These are phyloP conservation scores for Phytophthora agathidicida DNA, from an alignment of 352 stramenopile species.

Conservation along the genomic window DNA sequence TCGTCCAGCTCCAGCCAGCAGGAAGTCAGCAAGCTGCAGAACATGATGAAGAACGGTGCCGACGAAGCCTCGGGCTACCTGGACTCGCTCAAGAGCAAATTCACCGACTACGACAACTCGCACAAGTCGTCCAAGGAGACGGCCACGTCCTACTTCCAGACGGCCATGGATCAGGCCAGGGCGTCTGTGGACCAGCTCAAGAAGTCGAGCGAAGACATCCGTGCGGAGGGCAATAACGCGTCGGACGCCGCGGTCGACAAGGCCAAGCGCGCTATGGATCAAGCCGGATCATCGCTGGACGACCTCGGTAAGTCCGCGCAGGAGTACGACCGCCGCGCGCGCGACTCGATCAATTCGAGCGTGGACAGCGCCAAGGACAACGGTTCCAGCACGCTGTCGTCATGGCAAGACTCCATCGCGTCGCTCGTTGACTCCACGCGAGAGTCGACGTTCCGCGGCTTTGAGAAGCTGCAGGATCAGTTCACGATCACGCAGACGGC, in stretches of 20 bases:
- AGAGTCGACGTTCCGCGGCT: slow-evolving; percentile 44
- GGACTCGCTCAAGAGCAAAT: slow-evolving; percentile 45
- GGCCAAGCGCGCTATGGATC: slow-evolving; percentile 40
- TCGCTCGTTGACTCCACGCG: slow-evolving; percentile 34
- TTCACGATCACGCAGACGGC: slow-evolving; percentile 29
- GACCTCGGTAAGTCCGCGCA: slow-evolving; percentile 29
- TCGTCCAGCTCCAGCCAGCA: slow-evolving; percentile 31
- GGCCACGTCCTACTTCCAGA: slow-evolving; percentile 42
- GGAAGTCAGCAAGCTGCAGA: slow-evolving; percentile 44
- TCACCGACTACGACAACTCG: slow-evolving; percentile 47
- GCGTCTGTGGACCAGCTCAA: slow-evolving; percentile 30
- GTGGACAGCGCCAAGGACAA: slow-evolving; percentile 35
- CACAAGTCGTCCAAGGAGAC: slow-evolving; percentile 43
- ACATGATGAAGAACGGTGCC: slow-evolving; percentile 36
- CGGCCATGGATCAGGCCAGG: slow-evolving; percentile 37
- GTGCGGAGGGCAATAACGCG: slow-evolving; percentile 22
- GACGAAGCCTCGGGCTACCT: slow-evolving; percentile 39
- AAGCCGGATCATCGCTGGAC: slow-evolving; percentile 34
- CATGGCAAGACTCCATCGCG: slow-evolving; percentile 31
- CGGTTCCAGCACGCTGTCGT: slow-evolving; percentile 18
- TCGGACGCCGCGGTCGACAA: slow-evolving; percentile 24
- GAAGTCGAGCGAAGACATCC: slow-evolving; percentile 21
- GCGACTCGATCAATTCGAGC: slow-evolving; percentile 21
- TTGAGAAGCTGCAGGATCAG: slow-evolving; percentile 46
- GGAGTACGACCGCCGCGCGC: slow-evolving; percentile 23